Evolutionary conservation across 495 filamentous ascomycete species (phyloP).

Genomic region (Aspergillus bertholletiae): DNA sequence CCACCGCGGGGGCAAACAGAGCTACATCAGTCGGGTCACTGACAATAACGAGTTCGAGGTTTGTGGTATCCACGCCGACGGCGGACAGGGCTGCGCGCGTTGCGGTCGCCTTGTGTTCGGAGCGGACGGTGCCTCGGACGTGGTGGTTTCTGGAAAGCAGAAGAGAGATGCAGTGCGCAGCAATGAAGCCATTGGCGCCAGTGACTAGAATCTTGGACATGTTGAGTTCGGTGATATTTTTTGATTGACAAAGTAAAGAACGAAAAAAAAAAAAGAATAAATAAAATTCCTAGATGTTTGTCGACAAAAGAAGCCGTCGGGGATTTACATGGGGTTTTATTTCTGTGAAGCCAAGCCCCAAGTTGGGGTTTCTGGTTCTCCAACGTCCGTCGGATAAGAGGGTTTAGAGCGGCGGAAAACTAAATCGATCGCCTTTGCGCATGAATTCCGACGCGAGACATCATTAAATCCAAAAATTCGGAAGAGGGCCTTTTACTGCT

Average conservation of each 20-base stretch:
- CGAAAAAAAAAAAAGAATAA: too few species aligned
- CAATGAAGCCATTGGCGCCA: constrained; percentile 47
- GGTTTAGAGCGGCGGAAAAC: neutral
- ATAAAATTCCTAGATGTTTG: too few species aligned
- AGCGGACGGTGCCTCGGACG: constrained; percentile 27
- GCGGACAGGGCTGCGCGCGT: constrained; percentile 6
- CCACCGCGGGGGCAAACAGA: constrained; percentile 41
- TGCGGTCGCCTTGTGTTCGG: constrained; percentile 13
- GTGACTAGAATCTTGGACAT: constrained; percentile 35
- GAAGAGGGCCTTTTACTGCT: too few species aligned
- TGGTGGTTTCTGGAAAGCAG: constrained; percentile 14
- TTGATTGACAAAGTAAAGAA: too few species aligned
- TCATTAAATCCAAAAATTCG: too few species aligned
- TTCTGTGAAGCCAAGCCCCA: too few species aligned
- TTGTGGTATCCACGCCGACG: constrained; percentile 4
- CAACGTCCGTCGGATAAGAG: neutral
- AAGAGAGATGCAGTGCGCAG: constrained; percentile 25
- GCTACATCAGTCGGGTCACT: constrained; percentile 38
- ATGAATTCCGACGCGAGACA: neutral
- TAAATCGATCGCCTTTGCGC: neutral
- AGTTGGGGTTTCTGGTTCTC: neutral
- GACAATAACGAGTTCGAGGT: constrained; percentile 19
- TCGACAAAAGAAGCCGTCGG: too few species aligned
- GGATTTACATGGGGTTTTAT: too few species aligned
- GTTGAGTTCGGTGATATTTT: neutral